Evolutionary conservation across 345 rosid species (phyloP).

Genomic region (Salix udensis): DNA sequence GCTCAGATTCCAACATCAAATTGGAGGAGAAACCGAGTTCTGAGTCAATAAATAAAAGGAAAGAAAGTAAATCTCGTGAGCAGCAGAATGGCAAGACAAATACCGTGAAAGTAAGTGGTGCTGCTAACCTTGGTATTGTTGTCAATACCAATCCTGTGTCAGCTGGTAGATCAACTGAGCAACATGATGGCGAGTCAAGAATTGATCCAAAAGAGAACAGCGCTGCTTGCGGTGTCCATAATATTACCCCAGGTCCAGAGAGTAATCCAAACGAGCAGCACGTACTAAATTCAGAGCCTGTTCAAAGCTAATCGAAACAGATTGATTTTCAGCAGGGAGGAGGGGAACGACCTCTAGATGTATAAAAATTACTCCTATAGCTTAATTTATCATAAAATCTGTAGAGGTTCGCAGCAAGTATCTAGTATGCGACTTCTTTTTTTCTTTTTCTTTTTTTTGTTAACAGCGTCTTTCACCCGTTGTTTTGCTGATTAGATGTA

Average conservation of each 20-base stretch:
- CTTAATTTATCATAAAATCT: conserved; percentile 14
- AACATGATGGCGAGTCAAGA: conserved; percentile 13
- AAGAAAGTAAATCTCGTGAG: conserved; percentile 29
- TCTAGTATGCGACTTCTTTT: conserved; percentile 7
- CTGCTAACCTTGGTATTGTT: conserved; percentile 4
- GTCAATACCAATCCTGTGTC: conserved; percentile 1
- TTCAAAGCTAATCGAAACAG: conserved; percentile 46
- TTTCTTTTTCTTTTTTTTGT: not conserved
- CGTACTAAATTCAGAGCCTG: conserved; percentile 47
- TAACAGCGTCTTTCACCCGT: not conserved
- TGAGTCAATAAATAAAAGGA: conserved; percentile 23
- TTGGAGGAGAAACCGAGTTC: conserved; percentile 30
- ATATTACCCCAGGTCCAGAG: conserved; percentile 14
- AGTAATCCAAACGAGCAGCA: conserved; percentile 27
- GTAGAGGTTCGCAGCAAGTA: conserved; percentile 4
- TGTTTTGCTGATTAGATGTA: not conserved
- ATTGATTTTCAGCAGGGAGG: not conserved
- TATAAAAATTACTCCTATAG: conserved; percentile 23
- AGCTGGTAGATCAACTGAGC: conserved; percentile 16
- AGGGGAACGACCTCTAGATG: not conserved
- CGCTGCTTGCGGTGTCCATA: conserved; percentile 10
- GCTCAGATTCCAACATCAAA: conserved; percentile 30
- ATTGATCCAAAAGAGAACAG: conserved; percentile 30
- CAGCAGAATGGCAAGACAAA: conserved; percentile 24
- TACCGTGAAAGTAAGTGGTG: conserved; percentile 23